Conservation (phyloP, 768 basidiomycete genomes). For the Tubosaeta brunneosetosa region DNA sequence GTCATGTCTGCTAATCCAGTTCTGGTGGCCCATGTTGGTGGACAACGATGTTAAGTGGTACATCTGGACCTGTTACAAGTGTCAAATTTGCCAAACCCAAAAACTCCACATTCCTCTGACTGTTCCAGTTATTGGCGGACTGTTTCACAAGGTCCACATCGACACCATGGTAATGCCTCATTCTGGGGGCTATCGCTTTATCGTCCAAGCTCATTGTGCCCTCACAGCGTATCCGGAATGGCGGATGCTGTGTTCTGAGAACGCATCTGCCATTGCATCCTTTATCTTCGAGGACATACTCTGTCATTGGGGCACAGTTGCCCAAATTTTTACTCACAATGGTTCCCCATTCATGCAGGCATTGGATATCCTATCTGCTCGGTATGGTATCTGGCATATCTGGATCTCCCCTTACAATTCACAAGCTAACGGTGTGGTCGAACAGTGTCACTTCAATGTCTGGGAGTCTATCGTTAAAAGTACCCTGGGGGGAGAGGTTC, state of each 20-base stretch:
- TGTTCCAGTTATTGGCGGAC: background rate
- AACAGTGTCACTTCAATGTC: background rate
- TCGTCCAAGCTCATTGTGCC: conserved; percentile 9
- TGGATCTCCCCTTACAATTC: background rate
- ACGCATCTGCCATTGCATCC: background rate
- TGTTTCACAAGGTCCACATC: conserved; percentile 11
- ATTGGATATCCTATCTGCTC: no score
- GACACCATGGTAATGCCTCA: conserved; percentile 2
- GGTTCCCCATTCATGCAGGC: background rate
- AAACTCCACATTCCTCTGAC: conserved; percentile 11
- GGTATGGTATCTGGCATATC: background rate
- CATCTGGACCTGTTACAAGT: conserved; percentile 34
- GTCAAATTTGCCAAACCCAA: conserved; percentile 25
- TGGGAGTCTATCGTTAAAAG: background rate
- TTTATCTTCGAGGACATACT: conserved; percentile 23
- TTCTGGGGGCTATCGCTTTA: conserved; percentile 2
- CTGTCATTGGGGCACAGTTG: no score
- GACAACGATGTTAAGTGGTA: conserved; percentile 23
- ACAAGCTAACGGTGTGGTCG: no score
- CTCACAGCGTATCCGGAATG: conserved; percentile 17
- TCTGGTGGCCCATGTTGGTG: background rate
- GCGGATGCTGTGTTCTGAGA: conserved; percentile 29
- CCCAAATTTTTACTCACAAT: no score
- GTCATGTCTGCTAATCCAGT: background rate
- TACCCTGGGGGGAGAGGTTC: background rate